These are phyloP conservation scores for Verticillium albo-atrum DNA, from an alignment of 2,329 filamentous ascomycete species.

Conservation along the genomic window DNA sequence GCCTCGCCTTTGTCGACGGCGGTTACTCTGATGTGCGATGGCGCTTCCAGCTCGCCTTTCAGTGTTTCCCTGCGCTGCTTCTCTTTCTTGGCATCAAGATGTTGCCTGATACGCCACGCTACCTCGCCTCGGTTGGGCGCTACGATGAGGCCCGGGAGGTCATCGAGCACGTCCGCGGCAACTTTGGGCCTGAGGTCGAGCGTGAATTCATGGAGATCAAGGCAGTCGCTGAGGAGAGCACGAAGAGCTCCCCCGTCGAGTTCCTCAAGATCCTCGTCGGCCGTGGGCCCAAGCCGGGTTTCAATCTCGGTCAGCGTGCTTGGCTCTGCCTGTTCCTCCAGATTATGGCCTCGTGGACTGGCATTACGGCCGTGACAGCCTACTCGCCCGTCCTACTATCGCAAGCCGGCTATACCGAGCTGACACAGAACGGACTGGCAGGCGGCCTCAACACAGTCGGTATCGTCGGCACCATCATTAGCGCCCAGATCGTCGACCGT, in stretches of 20 bases:
- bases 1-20: slow-evolving; percentile 6
- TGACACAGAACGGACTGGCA: slow-evolving; percentile 41
- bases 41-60: slow-evolving; percentile 67
- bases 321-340: slow-evolving; percentile 69
- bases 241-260: slow-evolving; percentile 28
- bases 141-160: slow-evolving; percentile 65
- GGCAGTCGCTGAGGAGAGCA: slow-evolving; percentile 32
- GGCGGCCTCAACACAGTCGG: slow-evolving; percentile 48
- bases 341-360: slow-evolving; percentile 67
- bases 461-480: slow-evolving; percentile 45
- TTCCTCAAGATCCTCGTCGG: slow-evolving; percentile 33
- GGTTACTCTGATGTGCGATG: slow-evolving; percentile 27
- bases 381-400: slow-evolving; percentile 32
- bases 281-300: slow-evolving; percentile 35
- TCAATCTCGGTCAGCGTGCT: slow-evolving; percentile 63
- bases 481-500: slow-evolving; percentile 44
- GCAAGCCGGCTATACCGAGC: slow-evolving; percentile 26
- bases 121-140: slow-evolving; percentile 61
- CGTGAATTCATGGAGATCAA: slow-evolving; percentile 58
- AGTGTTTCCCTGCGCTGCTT: slow-evolving; percentile 58
- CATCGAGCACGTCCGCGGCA: slow-evolving; percentile 58
- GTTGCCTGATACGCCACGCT: slow-evolving; percentile 66
- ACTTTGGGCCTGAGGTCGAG: slow-evolving; percentile 31
- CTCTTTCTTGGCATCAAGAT: slow-evolving; percentile 56
- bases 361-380: slow-evolving; percentile 65